Evolutionary conservation across 306 rosid species (phyloP).

Genomic region (Ormosia semicastrata): DNA sequence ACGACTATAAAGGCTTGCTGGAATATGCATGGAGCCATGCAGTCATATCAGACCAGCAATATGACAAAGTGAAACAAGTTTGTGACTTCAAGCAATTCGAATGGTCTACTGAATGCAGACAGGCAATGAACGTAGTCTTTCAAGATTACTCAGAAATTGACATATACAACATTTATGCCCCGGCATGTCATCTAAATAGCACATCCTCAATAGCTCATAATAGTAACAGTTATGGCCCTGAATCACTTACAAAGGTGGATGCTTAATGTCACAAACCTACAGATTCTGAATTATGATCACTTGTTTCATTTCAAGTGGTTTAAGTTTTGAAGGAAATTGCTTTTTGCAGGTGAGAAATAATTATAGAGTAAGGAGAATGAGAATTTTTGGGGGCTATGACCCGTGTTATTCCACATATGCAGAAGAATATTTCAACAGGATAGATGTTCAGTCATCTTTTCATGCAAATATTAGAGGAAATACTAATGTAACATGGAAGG

Average conservation of each 20-base stretch:
- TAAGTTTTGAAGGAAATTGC: background rate
- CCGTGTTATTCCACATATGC: slow-evolving; percentile 55
- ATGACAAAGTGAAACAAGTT: slow-evolving; percentile 43
- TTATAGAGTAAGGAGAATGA: slow-evolving; percentile 31
- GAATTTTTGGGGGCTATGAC: slow-evolving; percentile 57
- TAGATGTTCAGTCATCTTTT: slow-evolving; percentile 49
- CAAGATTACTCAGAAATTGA: slow-evolving; percentile 49
- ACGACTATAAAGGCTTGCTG: slow-evolving; percentile 43
- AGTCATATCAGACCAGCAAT: slow-evolving; percentile 50
- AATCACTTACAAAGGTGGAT: slow-evolving; percentile 36
- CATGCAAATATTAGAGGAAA: slow-evolving; percentile 33
- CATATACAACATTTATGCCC: slow-evolving; percentile 60
- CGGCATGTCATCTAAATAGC: slow-evolving; percentile 33
- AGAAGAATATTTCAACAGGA: slow-evolving; percentile 47
- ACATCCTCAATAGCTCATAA: slow-evolving; percentile 28
- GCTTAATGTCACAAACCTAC: background rate
- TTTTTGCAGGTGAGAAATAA: slow-evolving; percentile 34
- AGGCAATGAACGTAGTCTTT: slow-evolving; percentile 39
- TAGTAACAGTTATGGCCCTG: background rate
- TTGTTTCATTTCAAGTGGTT: background rate
- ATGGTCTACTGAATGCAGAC: slow-evolving; percentile 52
- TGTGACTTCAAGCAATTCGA: slow-evolving; percentile 45
- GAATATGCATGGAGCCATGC: slow-evolving; percentile 74
- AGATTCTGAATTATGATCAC: background rate
- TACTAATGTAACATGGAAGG: slow-evolving; percentile 33